These are phyloP conservation scores for Flaveria bidentis DNA, from an alignment of 129 eudicot species.

Conservation along the genomic window DNA sequence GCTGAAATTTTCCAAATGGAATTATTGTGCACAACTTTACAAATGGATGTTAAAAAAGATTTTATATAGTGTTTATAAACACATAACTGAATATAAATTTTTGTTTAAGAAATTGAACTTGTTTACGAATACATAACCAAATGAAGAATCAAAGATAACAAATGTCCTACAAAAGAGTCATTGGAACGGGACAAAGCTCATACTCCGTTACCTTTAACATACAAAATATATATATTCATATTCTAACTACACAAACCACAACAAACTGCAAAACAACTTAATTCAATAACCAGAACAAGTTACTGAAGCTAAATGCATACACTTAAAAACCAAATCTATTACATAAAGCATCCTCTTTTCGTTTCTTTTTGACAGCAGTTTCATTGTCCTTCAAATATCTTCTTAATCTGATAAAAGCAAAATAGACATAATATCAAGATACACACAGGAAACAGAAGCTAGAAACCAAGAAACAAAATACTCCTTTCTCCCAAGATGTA, in stretches of 20 bases:
- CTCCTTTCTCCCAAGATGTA: not conserved
- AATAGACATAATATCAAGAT: constrained; percentile 9
- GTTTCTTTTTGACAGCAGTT: not conserved
- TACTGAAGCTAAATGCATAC: constrained; percentile 11
- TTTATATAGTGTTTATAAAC: no score
- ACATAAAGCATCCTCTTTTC: constrained; percentile 7
- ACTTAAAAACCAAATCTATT: constrained; percentile 22
- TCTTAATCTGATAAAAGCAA: constrained; percentile 17
- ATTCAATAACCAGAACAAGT: constrained; percentile 23
- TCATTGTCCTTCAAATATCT: constrained; percentile 1
- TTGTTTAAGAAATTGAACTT: no score
- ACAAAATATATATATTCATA: not conserved
- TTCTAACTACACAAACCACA: constrained; percentile 1
- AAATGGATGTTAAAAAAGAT: no score
- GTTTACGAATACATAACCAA: no score
- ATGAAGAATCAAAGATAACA: no score
- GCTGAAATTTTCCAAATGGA: no score
- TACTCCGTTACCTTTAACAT: not conserved
- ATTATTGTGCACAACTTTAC: no score
- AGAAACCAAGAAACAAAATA: not conserved
- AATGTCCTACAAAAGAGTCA: no score
- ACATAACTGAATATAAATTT: no score
- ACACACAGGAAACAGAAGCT: not conserved
- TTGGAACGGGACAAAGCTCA: not conserved
- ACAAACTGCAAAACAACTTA: not conserved